A percentile compares a stretch with the other conserved stretches of the same genome.
These are phyloP conservation scores for Cordyceps javanica DNA, from an alignment of 2,329 filamentous ascomycete species.

Conservation along the genomic window DNA sequence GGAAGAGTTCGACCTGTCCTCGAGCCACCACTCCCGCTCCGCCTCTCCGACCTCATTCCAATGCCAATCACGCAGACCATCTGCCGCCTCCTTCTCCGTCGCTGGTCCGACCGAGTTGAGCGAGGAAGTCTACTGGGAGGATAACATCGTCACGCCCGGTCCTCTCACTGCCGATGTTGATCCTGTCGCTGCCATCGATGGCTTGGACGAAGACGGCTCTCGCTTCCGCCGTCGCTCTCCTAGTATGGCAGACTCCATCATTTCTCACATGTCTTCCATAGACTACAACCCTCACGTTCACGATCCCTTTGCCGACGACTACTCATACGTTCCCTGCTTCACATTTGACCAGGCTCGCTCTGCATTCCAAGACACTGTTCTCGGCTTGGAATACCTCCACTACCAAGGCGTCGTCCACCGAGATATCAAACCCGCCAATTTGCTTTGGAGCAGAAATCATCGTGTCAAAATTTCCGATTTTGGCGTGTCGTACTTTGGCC, in stretches of 20 bases:
- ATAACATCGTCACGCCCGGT: conserved; percentile 49
- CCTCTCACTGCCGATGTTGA: conserved; percentile 46
- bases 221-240: conserved; percentile 64
- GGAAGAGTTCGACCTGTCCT: conserved; percentile 33
- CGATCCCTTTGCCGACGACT: conserved; percentile 74
- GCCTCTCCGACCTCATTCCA: conserved; percentile 38
- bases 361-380: conserved; percentile 85
- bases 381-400: conserved; percentile 89
- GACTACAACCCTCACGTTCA: conserved; percentile 53
- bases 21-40: conserved; percentile 31
- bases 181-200: conserved; percentile 59
- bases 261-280: conserved; percentile 62
- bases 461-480: conserved; percentile 98
- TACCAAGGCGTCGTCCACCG: conserved; percentile 80
- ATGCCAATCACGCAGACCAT: conserved; percentile 42
- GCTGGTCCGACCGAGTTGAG: conserved; percentile 28
- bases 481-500: conserved; percentile 93
- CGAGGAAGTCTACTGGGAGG: conserved; percentile 34
- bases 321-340: conserved; percentile 89
- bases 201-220: conserved; percentile 51
- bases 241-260: conserved; percentile 73
- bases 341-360: conserved; percentile 76
- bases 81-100: conserved; percentile 27
- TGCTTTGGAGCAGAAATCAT: conserved; percentile 78
- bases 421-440: conserved; percentile 84